phyloP scores from a whole-genome alignment of 768 basidiomycete genomes.

The Chalciporus piperatus region DNA sequence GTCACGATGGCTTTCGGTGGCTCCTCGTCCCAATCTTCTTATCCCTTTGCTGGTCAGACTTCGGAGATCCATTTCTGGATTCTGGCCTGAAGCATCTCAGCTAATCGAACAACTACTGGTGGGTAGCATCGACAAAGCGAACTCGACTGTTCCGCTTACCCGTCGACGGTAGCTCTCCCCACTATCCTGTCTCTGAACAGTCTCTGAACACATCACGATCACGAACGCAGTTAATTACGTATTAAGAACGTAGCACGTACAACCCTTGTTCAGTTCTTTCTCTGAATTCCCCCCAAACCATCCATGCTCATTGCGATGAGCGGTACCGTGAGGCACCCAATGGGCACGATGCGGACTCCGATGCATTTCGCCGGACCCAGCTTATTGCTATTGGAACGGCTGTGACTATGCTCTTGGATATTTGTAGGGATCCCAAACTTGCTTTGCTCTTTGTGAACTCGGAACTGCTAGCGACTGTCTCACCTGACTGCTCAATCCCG shows the following conservation, averaged over 20 bases:
- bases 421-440: neutral
- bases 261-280: neutral
- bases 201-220: neutral
- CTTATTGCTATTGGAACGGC: neutral
- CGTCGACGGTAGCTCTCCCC: neutral
- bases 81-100: slow-evolving; percentile 27
- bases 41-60: slow-evolving; percentile 34
- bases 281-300: neutral
- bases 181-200: neutral
- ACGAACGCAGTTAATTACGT: neutral
- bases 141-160: slow-evolving; percentile 2
- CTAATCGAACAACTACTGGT: slow-evolving; percentile 12
- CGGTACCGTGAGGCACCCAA: neutral
- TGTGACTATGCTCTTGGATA: neutral
- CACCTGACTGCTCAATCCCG: slow-evolving; percentile 2
- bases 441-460: neutral
- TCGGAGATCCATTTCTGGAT: slow-evolving; percentile 56
- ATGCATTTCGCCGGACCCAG: neutral
- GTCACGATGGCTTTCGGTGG: slow-evolving; percentile 2
- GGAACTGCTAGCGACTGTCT: neutral
- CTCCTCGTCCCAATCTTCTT: slow-evolving; percentile 1
- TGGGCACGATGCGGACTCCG: neutral
- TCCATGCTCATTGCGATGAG: neutral
- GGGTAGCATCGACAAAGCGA: neutral
- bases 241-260: neutral